These are phyloP conservation scores for Haplographium delicatum DNA, from an alignment of 495 filamentous ascomycete genomes.

Conservation along the genomic window DNA sequence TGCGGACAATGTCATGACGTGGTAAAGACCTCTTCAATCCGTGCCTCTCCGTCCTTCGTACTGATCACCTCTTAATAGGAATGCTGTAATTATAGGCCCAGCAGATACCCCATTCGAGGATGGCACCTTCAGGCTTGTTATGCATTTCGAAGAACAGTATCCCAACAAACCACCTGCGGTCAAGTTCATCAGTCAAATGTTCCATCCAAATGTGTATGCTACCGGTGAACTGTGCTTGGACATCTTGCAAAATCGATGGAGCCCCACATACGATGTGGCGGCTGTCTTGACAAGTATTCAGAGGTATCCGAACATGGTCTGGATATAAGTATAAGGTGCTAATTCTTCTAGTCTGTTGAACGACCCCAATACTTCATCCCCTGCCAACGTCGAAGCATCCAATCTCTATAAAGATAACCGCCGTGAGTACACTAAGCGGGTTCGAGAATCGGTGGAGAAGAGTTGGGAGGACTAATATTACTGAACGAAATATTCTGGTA, in stretches of 20 bases:
- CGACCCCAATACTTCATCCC: conserved; percentile 95
- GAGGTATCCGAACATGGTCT: conserved; percentile 52
- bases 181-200: conserved; percentile 99
- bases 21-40: conserved; percentile 59
- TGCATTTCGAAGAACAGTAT: conserved; percentile 99
- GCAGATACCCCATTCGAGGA: conserved; percentile 98
- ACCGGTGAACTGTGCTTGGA: conserved; percentile 96
- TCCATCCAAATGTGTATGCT: conserved; percentile 97
- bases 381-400: conserved; percentile 95
- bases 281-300: conserved; percentile 97
- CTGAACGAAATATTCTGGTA: too few species aligned
- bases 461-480: conserved; percentile 94
- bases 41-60: conserved; percentile 9
- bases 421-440: conserved; percentile 91
- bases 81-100: conserved; percentile 96
- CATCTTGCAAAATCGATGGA: conserved; percentile 97
- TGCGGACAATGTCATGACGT: conserved; percentile 99
- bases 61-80: conserved; percentile 53
- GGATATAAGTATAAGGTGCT: background rate
- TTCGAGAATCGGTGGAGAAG: conserved; percentile 96
- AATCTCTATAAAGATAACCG: conserved; percentile 99
- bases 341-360: conserved; percentile 71
- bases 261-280: conserved; percentile 96
- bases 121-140: conserved; percentile 93
- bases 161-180: conserved; percentile 97